Conservation (phyloP, 768 basidiomycete species). For the Antrodiella citrinella region DNA sequence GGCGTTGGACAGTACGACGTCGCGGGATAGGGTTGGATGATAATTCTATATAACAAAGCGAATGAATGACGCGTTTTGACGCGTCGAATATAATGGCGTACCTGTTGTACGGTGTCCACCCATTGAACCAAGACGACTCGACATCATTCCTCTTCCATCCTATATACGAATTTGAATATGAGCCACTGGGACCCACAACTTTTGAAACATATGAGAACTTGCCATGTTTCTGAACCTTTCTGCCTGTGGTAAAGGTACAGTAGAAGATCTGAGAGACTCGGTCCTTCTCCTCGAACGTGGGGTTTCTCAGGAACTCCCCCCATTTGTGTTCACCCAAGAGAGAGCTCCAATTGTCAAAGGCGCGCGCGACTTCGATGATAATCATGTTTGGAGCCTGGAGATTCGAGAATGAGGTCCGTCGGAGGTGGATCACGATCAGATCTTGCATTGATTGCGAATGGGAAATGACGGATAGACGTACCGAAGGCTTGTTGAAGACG, state of each 20-base stretch:
- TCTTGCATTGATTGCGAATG: neutral
- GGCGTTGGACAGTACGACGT: constrained; percentile 32
- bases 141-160: constrained; percentile 42
- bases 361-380: constrained; percentile 33
- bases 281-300: constrained; percentile 22
- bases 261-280: constrained; percentile 30
- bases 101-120: constrained; percentile 23
- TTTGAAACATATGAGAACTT: constrained; percentile 11
- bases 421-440: neutral
- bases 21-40: constrained; percentile 33
- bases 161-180: constrained; percentile 10
- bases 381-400: constrained; percentile 39
- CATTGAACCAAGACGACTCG: constrained; percentile 34
- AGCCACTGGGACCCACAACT: no score
- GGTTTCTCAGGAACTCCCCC: constrained; percentile 28
- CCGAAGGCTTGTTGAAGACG: constrained; percentile 37
- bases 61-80: neutral
- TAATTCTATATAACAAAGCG: constrained; percentile 23
- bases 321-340: constrained; percentile 37
- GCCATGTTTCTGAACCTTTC: constrained; percentile 40
- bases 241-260: constrained; percentile 28
- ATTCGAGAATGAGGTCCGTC: no score
- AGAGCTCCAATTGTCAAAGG: constrained; percentile 22
- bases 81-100: constrained; percentile 10
- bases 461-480: constrained; percentile 19